Conservation (phyloP, 352 stramenopile genomes). For the Blastocystis sp. region DNA sequence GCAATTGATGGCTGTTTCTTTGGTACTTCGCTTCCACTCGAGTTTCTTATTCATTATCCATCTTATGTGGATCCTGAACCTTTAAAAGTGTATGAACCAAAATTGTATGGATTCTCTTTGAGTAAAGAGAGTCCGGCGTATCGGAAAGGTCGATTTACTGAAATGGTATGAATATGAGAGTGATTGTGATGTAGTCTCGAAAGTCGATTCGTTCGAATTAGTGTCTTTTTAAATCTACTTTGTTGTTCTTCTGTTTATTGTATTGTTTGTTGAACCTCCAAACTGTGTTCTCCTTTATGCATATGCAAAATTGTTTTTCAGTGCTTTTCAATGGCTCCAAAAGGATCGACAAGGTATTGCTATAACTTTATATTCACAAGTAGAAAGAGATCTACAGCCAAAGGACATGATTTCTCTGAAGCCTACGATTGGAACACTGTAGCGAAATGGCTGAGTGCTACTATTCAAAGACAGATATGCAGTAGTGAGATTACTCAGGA, state of each 20-base stretch:
- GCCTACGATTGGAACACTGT: background rate
- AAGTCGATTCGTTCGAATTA: background rate
- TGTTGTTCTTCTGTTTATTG: background rate
- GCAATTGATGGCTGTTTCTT: conserved; percentile 56
- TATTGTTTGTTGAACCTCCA: background rate
- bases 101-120: conserved; percentile 23
- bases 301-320: background rate
- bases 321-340: too few relatives aligned
- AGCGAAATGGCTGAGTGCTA: background rate
- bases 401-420: background rate
- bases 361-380: too few relatives aligned
- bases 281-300: background rate
- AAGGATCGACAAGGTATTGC: too few relatives aligned
- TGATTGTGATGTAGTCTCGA: background rate
- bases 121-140: background rate
- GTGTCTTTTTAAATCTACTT: background rate
- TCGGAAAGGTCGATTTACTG: background rate
- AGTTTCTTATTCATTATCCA: conserved; percentile 61
- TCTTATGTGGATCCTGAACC: background rate
- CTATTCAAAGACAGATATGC: background rate
- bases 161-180: background rate
- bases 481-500: background rate
- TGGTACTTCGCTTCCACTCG: conserved; percentile 3
- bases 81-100: background rate
- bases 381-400: background rate